Evolutionary conservation across 352 stramenopile genomes (phyloP).

Genomic region (Globisporangium viniferum): DNA sequence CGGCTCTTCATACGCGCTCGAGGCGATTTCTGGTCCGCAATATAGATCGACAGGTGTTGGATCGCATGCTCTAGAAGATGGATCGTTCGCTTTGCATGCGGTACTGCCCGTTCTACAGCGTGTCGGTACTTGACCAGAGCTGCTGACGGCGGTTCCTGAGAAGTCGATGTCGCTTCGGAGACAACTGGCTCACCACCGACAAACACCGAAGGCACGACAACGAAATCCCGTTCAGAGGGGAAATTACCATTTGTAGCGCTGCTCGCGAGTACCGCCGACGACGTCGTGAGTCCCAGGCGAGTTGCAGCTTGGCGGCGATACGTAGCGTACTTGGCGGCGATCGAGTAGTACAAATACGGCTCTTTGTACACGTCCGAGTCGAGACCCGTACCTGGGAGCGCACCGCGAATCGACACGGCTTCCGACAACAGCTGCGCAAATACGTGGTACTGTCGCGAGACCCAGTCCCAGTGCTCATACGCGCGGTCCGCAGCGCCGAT

Average conservation of each 20-base stretch:
- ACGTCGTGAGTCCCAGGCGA: constrained; percentile 43
- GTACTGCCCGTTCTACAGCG: constrained; percentile 50
- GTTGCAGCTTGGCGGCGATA: constrained; percentile 63
- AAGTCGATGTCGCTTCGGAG: constrained; percentile 33
- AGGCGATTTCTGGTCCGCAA: constrained; percentile 58
- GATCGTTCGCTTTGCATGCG: constrained; percentile 72
- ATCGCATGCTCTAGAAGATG: constrained; percentile 73
- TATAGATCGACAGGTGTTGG: constrained; percentile 67
- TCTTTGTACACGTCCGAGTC: constrained; percentile 86
- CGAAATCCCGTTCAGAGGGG: constrained; percentile 50
- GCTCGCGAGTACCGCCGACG: neutral
- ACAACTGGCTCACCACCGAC: constrained; percentile 69
- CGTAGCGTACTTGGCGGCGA: constrained; percentile 82
- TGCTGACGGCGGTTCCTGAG: constrained; percentile 42
- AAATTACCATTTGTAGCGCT: constrained; percentile 17
- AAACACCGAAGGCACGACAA: constrained; percentile 70
- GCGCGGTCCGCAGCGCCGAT: constrained; percentile 53
- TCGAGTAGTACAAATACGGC: constrained; percentile 83
- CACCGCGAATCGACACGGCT: constrained; percentile 63
- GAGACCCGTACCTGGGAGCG: constrained; percentile 46
- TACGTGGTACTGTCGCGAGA: constrained; percentile 84
- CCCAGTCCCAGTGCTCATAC: constrained; percentile 85
- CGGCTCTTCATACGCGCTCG: constrained; percentile 74
- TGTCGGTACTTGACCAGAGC: constrained; percentile 69
- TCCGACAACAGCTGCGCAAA: constrained; percentile 82